Conservation (phyloP, 108 stramenopile species). For the Cyclotella kingstonii region DNA sequence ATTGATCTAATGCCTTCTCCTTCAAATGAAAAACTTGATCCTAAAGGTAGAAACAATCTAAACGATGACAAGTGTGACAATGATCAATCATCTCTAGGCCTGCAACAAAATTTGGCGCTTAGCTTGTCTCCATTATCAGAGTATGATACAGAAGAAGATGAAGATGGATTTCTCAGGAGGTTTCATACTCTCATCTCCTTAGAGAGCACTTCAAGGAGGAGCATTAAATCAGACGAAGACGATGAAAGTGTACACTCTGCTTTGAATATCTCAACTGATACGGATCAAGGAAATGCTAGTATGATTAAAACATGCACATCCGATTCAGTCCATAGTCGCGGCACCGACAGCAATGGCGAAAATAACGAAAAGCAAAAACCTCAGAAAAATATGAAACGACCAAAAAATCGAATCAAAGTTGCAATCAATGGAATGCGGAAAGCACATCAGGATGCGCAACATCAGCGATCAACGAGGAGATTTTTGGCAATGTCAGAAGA, state of each 20-base stretch:
- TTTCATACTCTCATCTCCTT: too few relatives aligned
- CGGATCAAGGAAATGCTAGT: neutral
- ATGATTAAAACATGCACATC: neutral
- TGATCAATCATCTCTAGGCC: neutral
- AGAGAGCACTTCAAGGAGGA: too few relatives aligned
- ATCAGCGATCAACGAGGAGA: conserved; percentile 8
- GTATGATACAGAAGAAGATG: conserved; percentile 4
- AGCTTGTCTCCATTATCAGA: neutral
- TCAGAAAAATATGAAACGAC: neutral
- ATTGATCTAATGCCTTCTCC: neutral
- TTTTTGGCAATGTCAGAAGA: conserved; percentile 20
- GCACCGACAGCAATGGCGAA: neutral
- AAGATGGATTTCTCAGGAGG: neutral
- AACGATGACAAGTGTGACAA: neutral
- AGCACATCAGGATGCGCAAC: conserved; percentile 12
- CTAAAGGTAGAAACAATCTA: neutral
- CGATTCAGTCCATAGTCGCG: neutral
- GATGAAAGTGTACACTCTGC: too few relatives aligned
- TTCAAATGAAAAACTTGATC: neutral
- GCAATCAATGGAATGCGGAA: conserved; percentile 14
- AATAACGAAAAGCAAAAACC: neutral
- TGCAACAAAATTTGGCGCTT: neutral
- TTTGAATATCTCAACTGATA: neutral
- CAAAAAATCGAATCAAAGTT: neutral
- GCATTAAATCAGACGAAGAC: too few relatives aligned